Conservation (phyloP, 306 rosid genomes). For the Vicia villosa region DNA sequence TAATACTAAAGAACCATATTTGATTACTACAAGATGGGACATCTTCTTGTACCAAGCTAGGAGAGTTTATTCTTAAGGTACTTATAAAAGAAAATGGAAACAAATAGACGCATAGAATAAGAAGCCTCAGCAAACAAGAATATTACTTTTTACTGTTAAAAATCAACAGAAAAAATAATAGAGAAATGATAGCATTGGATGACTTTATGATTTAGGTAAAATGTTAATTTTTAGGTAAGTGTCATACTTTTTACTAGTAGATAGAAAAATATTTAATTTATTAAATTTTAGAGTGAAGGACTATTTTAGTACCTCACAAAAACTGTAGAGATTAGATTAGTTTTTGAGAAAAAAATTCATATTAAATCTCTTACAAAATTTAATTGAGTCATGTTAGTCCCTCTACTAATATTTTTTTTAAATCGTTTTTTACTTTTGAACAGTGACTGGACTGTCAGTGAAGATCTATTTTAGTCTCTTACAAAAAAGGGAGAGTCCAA, state of each 20-base stretch:
- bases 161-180: neutral
- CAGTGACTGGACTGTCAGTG: no score
- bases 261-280: no score
- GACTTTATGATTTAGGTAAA: neutral
- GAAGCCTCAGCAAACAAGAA: neutral
- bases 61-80: neutral
- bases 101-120: neutral
- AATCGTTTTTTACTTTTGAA: no score
- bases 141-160: neutral
- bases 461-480: no score
- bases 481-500: no score
- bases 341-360: no score
- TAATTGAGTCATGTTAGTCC: no score
- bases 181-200: neutral
- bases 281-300: no score
- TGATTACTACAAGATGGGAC: neutral
- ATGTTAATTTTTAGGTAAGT: neutral
- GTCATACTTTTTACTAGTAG: neutral
- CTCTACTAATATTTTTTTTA: no score
- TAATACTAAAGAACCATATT: neutral
- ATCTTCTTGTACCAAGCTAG: constrained; percentile 6
- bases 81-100: neutral
- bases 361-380: no score
- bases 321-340: no score
- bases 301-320: no score